These are phyloP conservation scores for Thielaviopsis euricoi DNA, from an alignment of 2,329 filamentous ascomycete species.

Conservation along the genomic window DNA sequence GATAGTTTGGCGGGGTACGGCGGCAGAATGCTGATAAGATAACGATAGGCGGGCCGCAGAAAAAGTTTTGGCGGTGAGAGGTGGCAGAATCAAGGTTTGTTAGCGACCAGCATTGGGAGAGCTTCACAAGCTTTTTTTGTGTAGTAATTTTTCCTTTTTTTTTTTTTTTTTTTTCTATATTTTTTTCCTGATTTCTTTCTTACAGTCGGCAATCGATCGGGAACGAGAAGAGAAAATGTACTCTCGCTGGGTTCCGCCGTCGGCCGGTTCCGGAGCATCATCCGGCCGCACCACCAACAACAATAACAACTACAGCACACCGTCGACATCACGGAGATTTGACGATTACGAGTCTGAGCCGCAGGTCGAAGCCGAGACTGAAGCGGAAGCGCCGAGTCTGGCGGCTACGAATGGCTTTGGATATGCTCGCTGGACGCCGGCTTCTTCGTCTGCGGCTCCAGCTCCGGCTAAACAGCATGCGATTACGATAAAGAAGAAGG, in stretches of 20 bases:
- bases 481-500: neutral
- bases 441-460: neutral
- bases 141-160: neutral
- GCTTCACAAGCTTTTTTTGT: neutral
- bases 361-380: neutral
- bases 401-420: conserved; percentile 10
- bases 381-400: neutral
- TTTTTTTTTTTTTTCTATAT: neutral
- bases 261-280: neutral
- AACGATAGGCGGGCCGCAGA: neutral
- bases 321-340: neutral
- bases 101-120: neutral
- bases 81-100: neutral
- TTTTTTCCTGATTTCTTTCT: neutral
- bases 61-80: neutral
- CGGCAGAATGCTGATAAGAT: neutral
- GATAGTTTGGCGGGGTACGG: neutral
- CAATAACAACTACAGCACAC: neutral
- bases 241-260: conserved; percentile 9
- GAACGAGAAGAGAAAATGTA: conserved; percentile 5
- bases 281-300: neutral
- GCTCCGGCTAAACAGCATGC: neutral
- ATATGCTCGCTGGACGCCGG: conserved; percentile 11
- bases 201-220: neutral
- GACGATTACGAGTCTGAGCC: neutral